A percentile compares a stretch with the other conserved stretches of the same genome.
Evolutionary conservation across 306 rosid genomes (phyloP).

Genomic region (Corylus avellana): DNA sequence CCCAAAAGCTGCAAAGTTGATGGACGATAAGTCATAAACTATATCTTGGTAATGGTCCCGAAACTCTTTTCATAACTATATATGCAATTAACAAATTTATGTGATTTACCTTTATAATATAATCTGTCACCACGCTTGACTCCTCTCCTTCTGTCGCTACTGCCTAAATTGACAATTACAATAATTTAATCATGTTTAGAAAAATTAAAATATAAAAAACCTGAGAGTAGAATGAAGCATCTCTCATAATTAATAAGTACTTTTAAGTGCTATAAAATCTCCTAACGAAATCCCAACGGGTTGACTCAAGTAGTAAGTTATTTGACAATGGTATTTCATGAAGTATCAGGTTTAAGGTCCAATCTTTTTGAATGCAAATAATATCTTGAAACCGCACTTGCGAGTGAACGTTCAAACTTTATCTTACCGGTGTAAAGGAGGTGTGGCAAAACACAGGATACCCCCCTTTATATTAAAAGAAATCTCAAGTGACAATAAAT

Average conservation of each 20-base stretch:
- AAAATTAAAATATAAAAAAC: neutral
- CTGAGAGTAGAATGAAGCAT: too few relatives aligned
- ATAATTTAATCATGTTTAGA: neutral
- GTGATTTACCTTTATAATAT: slow-evolving; percentile 61
- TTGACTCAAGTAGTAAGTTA: too few relatives aligned
- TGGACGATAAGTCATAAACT: neutral
- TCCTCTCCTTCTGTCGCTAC: slow-evolving; percentile 50
- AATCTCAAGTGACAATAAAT: neutral
- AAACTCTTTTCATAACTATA: neutral
- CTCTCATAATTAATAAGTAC: too few relatives aligned
- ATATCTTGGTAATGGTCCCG: neutral
- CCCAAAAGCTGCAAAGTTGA: slow-evolving; percentile 62
- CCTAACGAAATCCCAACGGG: neutral
- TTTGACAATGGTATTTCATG: too few relatives aligned
- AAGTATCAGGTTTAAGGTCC: too few relatives aligned
- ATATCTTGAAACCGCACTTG: too few relatives aligned
- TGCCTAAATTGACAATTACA: slow-evolving; percentile 32
- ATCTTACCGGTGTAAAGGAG: too few relatives aligned
- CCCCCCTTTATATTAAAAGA: too few relatives aligned
- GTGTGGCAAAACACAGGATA: too few relatives aligned
- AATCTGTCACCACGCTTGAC: slow-evolving; percentile 63
- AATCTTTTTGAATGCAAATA: too few relatives aligned
- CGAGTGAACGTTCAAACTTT: too few relatives aligned
- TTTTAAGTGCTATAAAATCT: too few relatives aligned
- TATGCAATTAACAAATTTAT: neutral